Evolutionary conservation across 2,329 filamentous ascomycete genomes (phyloP), one percentile per base, ranked within the genome.

Genomic region (Penicillium crustosum): DNA sequence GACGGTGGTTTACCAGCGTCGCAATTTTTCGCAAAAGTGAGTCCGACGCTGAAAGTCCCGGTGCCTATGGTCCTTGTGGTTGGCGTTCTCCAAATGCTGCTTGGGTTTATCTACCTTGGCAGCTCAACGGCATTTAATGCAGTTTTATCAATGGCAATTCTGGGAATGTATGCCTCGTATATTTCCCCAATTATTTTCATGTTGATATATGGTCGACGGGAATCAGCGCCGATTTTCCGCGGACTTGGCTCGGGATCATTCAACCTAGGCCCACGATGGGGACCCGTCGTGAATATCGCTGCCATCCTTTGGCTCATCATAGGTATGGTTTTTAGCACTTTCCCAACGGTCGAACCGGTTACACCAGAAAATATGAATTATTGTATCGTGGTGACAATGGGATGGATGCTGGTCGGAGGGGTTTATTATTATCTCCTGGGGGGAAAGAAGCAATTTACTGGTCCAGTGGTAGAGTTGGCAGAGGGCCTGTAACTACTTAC

Each of bases 1-100:
- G 82, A 83, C 62, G 67, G 73, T 15, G 81, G 80, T 3, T 58
- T 83, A 1, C 81, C 81, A 0, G 76, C 73, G n/a, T 73, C 76
- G 21, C 47, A 61, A 19, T 76, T 74, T 58, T 69, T 82, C 12
- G 68, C 73, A 10, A 68, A 72, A 12, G 76, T 83, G 6, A 64
- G 79, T 55, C 66, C 67, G 2, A 69, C 54, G 15, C 66, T 79
- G 4, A 76, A 78, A 54, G 78, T 82, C 0, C 80, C 80, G 0
- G 57, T 82, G 1, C 67, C 74, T 35, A 79, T 79, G 27, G 77
- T 81, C 53, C 60, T 73, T 21, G 66, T 73, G 6, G 79, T 76
- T 54, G 78, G 75, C 52, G 60, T 77, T 17, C 72, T 82, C 49
- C 79, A 82, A 8, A 77, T 73, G 1, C 61, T 78, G 6, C 63